Conservation (phyloP, 768 basidiomycete species). For the Jaapia argillacea region DNA sequence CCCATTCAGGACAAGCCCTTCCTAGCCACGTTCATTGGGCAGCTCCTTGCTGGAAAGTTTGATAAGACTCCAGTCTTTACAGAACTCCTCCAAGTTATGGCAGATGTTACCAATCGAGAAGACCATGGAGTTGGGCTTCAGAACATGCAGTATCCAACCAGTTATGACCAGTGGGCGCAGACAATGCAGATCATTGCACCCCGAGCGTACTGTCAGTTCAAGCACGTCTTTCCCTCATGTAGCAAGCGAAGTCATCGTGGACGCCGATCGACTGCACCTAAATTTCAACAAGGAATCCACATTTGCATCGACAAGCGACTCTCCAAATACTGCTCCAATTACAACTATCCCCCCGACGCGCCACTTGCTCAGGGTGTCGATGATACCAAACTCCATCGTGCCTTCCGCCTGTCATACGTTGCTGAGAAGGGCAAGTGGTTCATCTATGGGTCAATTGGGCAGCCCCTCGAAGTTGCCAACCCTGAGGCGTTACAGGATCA, state of each 20-base stretch:
- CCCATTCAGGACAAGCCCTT: too few relatives aligned
- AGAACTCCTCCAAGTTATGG: conserved; percentile 21
- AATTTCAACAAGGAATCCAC: too few relatives aligned
- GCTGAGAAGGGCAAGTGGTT: conserved; percentile 8
- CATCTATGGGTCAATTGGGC: conserved; percentile 16
- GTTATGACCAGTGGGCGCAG: conserved; percentile 20
- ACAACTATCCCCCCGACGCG: conserved; percentile 10
- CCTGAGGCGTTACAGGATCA: conserved; percentile 9
- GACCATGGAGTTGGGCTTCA: conserved; percentile 21
- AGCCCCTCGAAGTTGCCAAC: conserved; percentile 14
- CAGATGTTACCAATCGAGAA: conserved; percentile 13
- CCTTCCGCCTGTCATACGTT: conserved; percentile 18
- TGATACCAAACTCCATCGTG: conserved; percentile 24
- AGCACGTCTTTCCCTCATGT: conserved; percentile 13
- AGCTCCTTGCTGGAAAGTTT: conserved; percentile 17
- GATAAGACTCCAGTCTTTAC: conserved; percentile 15
- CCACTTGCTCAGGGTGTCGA: conserved; percentile 22
- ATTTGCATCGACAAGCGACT: conserved; percentile 7
- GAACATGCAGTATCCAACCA: conserved; percentile 25
- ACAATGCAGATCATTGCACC: conserved; percentile 18
- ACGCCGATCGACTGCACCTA: too few relatives aligned
- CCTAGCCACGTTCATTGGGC: too few relatives aligned
- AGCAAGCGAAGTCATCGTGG: too few relatives aligned
- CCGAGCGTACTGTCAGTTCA: conserved; percentile 14
- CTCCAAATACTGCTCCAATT: conserved; percentile 7